Conservation (phyloP, 352 stramenopile genomes). For the Chrysophaeum taylorii region DNA sequence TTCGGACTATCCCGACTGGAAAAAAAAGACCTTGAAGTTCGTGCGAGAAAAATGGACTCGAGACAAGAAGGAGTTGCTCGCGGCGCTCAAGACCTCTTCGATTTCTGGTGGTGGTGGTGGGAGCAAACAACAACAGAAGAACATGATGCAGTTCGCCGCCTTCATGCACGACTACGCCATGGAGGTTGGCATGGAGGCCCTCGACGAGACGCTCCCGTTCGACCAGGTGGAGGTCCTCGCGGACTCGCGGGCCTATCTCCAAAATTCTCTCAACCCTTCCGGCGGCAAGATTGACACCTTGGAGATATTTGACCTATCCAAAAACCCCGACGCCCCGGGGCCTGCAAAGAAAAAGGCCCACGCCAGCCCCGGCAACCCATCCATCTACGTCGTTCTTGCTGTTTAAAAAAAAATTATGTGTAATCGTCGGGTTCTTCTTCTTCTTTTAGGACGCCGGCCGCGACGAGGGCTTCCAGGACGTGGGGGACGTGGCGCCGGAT, state of each 20-base stretch:
- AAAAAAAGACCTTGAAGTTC: slow-evolving; percentile 66
- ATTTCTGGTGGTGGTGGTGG: too few relatives aligned
- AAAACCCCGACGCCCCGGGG: slow-evolving; percentile 21
- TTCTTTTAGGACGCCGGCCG: not conserved
- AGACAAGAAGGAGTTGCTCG: slow-evolving; percentile 67
- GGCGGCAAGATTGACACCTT: slow-evolving; percentile 74
- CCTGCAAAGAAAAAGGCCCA: slow-evolving; percentile 39
- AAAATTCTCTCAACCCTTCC: slow-evolving; percentile 50
- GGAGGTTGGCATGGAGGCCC: slow-evolving; percentile 73
- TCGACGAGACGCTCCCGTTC: slow-evolving; percentile 86
- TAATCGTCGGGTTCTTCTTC: too few relatives aligned
- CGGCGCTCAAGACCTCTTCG: slow-evolving; percentile 43
- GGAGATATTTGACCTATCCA: slow-evolving; percentile 42
- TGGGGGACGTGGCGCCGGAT: not conserved
- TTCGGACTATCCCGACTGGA: slow-evolving; percentile 64
- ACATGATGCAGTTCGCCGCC: slow-evolving; percentile 90
- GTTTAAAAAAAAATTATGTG: too few relatives aligned
- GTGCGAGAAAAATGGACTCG: slow-evolving; percentile 58
- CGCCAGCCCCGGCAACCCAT: slow-evolving; percentile 43
- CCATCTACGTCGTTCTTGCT: slow-evolving; percentile 38
- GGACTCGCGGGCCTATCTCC: slow-evolving; percentile 76
- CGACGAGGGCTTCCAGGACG: not conserved
- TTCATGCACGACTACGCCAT: slow-evolving; percentile 84
- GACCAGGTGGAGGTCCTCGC: slow-evolving; percentile 82
- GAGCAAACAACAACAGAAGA: slow-evolving; percentile 82